Percentiles rank a stretch among this genome's conserved stretches.
phyloP scores from a whole-genome alignment of 805 yeast species.

The Myxozyma melibiosi region DNA sequence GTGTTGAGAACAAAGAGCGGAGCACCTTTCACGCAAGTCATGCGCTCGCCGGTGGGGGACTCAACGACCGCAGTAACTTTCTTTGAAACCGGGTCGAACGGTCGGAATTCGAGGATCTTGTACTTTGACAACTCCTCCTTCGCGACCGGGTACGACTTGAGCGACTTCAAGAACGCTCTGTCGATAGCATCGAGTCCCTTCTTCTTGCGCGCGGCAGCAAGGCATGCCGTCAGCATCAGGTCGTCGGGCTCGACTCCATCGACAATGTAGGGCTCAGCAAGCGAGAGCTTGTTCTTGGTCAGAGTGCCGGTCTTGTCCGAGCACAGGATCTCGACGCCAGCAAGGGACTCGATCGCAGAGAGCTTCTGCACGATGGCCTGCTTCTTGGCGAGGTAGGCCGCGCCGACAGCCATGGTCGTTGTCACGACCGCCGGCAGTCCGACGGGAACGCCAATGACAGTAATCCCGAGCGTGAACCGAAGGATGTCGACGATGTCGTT shows the following conservation, averaged over 20 bases:
- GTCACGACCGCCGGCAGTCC: conserved; percentile 99
- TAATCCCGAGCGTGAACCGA: conserved; percentile 91
- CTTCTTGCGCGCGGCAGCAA: conserved; percentile 97
- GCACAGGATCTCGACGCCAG: conserved; percentile 96
- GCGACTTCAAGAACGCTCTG: conserved; percentile 91
- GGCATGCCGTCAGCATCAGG: conserved; percentile 93
- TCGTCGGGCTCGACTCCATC: conserved; percentile 92
- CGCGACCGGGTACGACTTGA: conserved; percentile 85
- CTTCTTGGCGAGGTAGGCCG: conserved; percentile 94
- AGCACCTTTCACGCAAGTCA: conserved; percentile 96
- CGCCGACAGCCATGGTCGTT: conserved; percentile 99
- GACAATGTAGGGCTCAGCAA: conserved; percentile 96
- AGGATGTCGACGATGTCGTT: conserved; percentile 81
- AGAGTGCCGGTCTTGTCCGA: conserved; percentile 97
- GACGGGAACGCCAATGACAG: conserved; percentile 97
- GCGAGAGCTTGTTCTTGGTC: conserved; percentile 92
- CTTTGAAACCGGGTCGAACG: conserved; percentile 96
- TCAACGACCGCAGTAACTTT: conserved; percentile 92
- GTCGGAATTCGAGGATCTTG: conserved; percentile 93
- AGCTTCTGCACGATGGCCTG: conserved; percentile 95
- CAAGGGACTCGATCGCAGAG: conserved; percentile 93
- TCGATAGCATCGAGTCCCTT: conserved; percentile 97
- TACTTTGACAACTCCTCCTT: conserved; percentile 88
- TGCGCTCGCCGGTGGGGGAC: conserved; percentile 94
- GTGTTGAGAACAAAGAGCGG: conserved; percentile 95